phyloP scores from a whole-genome alignment of 495 filamentous ascomycete species.

The Podospora sp. region DNA sequence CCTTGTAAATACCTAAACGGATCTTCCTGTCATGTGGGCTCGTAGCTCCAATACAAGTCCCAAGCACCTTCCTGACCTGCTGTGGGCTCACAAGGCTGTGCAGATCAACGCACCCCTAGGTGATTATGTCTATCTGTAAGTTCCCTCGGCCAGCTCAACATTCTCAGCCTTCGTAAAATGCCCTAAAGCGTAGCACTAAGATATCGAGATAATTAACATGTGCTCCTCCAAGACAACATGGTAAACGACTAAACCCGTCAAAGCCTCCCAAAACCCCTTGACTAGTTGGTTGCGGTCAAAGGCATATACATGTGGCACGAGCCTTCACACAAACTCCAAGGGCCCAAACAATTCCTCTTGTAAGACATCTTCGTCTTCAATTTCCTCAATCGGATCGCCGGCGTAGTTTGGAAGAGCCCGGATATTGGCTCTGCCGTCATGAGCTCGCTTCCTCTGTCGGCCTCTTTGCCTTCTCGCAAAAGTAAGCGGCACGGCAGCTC shows the following conservation, averaged over 20 bases:
- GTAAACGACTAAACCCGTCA: background rate
- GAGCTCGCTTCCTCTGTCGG: constrained; percentile 34
- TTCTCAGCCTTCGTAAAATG: too few relatives aligned
- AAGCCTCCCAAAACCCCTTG: background rate
- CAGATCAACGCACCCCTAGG: too few relatives aligned
- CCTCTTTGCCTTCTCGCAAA: constrained; percentile 31
- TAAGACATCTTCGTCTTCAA: constrained; percentile 34
- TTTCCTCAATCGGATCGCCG: constrained; percentile 50
- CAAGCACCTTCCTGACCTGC: too few relatives aligned
- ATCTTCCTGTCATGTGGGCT: too few relatives aligned
- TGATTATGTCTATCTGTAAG: too few relatives aligned
- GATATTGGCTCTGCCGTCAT: constrained; percentile 46
- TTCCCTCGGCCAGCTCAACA: too few relatives aligned
- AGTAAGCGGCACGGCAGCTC: constrained; percentile 4
- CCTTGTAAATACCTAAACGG: too few relatives aligned
- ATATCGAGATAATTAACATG: too few relatives aligned
- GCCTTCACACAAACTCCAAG: background rate
- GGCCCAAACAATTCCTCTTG: background rate
- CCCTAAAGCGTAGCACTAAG: too few relatives aligned
- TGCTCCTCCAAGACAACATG: too few relatives aligned
- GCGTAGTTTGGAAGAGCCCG: constrained; percentile 46
- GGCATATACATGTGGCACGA: background rate
- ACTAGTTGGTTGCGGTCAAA: background rate
- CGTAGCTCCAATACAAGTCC: too few relatives aligned
- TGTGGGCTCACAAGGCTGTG: too few relatives aligned